A percentile compares a stretch with the other conserved stretches of the same genome.
These are phyloP conservation scores for Pleodorina starrii DNA, from an alignment of 139 green algal species.

Conservation along the genomic window DNA sequence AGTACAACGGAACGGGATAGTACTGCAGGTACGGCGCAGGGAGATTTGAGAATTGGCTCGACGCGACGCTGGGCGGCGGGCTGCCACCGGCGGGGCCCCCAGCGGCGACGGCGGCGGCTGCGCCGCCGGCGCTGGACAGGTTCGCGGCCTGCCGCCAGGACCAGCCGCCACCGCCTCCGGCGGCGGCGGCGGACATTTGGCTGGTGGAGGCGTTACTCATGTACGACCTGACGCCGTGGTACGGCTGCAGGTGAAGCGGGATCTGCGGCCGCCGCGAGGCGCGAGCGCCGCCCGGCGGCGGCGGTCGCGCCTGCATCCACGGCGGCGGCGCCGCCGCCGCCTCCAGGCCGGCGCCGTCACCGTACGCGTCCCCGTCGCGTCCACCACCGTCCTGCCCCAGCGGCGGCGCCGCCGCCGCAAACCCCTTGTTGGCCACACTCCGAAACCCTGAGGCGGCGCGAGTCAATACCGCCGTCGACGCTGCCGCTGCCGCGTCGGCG, in stretches of 20 bases:
- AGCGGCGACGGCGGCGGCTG: background rate
- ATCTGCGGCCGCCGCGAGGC: background rate
- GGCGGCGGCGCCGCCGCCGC: background rate
- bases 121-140: background rate
- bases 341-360: background rate
- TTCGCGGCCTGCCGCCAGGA: background rate
- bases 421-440: background rate
- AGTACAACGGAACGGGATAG: constrained; percentile 35
- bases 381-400: background rate
- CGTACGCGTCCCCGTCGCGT: background rate
- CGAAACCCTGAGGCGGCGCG: constrained; percentile 3
- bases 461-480: background rate
- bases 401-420: background rate
- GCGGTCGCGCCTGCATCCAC: no score
- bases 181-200: background rate
- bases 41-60: constrained; percentile 35
- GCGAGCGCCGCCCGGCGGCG: background rate
- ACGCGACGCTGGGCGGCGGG: constrained; percentile 38
- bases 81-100: background rate
- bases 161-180: background rate
- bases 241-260: background rate
- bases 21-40: constrained; percentile 41
- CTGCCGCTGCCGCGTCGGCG: background rate
- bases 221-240: constrained; percentile 43
- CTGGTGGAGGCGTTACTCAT: constrained; percentile 30